Conservation (phyloP, 192 early-diverging fungal species). For the Coemansia sp. region DNA sequence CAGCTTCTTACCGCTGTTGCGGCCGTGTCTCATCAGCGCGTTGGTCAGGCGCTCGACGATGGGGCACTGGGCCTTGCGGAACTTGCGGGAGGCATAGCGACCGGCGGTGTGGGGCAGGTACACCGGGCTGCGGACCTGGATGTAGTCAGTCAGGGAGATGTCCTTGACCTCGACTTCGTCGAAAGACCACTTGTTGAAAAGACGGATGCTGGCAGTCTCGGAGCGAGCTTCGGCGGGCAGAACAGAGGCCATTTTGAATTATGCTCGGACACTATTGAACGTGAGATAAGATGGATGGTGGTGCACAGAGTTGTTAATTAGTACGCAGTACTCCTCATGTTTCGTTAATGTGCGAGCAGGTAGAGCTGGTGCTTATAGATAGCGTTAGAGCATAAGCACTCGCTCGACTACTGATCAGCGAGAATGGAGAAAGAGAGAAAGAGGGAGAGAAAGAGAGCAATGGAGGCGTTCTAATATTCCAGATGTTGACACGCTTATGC, state of each 20-base stretch:
- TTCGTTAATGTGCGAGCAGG: too few relatives aligned
- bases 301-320: not conserved
- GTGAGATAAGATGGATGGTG: not conserved
- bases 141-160: slow-evolving; percentile 85
- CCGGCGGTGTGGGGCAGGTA: slow-evolving; percentile 99
- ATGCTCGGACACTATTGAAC: slow-evolving; percentile 21
- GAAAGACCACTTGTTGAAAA: slow-evolving; percentile 89
- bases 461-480: too few relatives aligned
- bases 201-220: slow-evolving; percentile 46
- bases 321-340: too few relatives aligned
- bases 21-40: slow-evolving; percentile 99
- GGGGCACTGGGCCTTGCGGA: slow-evolving; percentile 99
- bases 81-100: slow-evolving; percentile 94
- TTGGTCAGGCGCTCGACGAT: slow-evolving; percentile 97
- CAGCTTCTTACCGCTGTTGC: slow-evolving; percentile 99
- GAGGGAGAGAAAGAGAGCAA: too few relatives aligned
- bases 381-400: too few relatives aligned
- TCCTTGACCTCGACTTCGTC: slow-evolving; percentile 90
- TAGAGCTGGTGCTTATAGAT: too few relatives aligned
- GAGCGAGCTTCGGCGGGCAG: slow-evolving; percentile 53
- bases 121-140: slow-evolving; percentile 85
- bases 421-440: too few relatives aligned
- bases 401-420: too few relatives aligned
- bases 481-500: too few relatives aligned
- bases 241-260: slow-evolving; percentile 48